Evolutionary conservation across 202 grass and related monocot species (phyloP).

Genomic region (Miscanthus sacchariflorus): DNA sequence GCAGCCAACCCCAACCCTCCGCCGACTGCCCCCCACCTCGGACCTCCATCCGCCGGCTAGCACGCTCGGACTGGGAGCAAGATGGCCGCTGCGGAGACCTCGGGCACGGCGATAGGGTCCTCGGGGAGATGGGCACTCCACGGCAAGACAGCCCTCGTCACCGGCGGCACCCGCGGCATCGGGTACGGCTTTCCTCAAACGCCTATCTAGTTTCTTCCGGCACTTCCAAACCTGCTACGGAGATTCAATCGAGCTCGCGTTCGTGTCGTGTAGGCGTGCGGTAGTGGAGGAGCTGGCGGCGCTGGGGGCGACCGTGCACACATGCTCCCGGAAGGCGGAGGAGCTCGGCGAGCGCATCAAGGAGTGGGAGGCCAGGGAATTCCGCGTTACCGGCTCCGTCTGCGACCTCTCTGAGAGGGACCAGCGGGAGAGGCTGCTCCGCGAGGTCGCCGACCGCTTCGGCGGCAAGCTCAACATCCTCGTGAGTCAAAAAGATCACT

Average conservation of each 20-base stretch:
- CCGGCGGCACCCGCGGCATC: conserved; percentile 82
- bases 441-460: conserved; percentile 55
- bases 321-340: conserved; percentile 77
- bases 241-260: background rate
- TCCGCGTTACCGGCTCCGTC: conserved; percentile 71
- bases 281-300: conserved; percentile 68
- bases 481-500: conserved; percentile 44
- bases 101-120: conserved; percentile 23
- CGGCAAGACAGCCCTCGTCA: conserved; percentile 72
- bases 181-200: conserved; percentile 45
- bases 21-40: too few species aligned
- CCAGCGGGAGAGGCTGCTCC: conserved; percentile 62
- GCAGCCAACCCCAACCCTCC: too few species aligned
- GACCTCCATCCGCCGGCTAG: too few species aligned
- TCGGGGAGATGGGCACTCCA: conserved; percentile 61
- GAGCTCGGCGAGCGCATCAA: conserved; percentile 65
- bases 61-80: background rate
- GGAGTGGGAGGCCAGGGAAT: conserved; percentile 60
- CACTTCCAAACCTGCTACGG: background rate
- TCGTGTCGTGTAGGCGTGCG: conserved; percentile 45
- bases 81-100: conserved; percentile 44
- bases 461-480: conserved; percentile 76
- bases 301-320: conserved; percentile 65
- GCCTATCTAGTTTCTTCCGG: background rate
- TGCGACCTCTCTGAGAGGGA: conserved; percentile 72